Evolutionary conservation across 2,329 filamentous ascomycete species (phyloP), one percentile per base, ranked within the genome.

Genomic region (Dactylellina drechsleri): DNA sequence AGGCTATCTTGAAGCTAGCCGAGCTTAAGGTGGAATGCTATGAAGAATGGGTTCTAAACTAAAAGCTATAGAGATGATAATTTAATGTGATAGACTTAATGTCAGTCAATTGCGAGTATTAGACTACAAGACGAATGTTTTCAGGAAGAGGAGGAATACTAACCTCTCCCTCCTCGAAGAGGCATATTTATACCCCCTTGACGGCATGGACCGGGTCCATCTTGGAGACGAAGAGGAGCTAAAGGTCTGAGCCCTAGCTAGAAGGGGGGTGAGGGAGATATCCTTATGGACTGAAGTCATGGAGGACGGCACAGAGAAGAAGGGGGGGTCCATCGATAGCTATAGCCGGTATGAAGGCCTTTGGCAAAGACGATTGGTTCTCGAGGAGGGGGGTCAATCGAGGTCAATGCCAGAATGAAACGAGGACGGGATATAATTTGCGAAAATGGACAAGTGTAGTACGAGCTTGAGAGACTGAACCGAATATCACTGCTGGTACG

Each of bases 221-320:
- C 47, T 54, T 23, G 15, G 52, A 53, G 52, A 58, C 26, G 64
- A 60, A 52, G 58, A 23, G 28, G 41, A 62, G 31, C 18, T 52
- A 54, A 75, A 75, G 64, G 70, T 68, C 71, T 75, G 71, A 75
- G 66, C 71, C 71, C 71, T 75, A 75, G 71, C 54, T 49, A 60
- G 41, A 57, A 31, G 52, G 59, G 58, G 58, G n/a, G 36, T 62
- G 49, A 56, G 64, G 40, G 45, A 58, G 45, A 59, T 28, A 58
- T 5, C 52, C 64, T 56, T 75, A 45, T 64, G 52, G 60, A 65
- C 52, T 31, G 47, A 65, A 54, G 64, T 64, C 71, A 75, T 68
- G 58, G 53, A 49, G 50, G 56, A 54, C 57, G 49, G 57, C 41
- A 73, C 40, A 50, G 23, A n/a, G 56, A 31, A 41, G 50, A 20